Percentiles rank a stretch among this genome's conserved stretches.
phyloP scores from a whole-genome alignment of 257 asterid genomes.

The Fraxinus cuspidata region DNA sequence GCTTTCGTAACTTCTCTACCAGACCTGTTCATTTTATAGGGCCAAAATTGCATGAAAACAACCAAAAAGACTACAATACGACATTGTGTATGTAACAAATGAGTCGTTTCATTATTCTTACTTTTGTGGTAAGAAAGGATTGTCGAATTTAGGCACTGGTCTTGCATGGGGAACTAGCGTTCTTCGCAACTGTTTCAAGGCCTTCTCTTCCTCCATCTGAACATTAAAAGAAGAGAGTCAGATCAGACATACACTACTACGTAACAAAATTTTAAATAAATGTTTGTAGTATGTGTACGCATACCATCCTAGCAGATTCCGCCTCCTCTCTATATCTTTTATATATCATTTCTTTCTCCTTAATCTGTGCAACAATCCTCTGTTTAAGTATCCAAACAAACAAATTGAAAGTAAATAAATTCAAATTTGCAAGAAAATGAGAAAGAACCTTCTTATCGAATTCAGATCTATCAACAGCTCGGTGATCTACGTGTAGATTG shows the following conservation, averaged over 20 bases:
- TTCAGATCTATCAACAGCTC: slow-evolving; percentile 83
- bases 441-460: slow-evolving; percentile 76
- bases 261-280: background rate
- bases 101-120: slow-evolving; percentile 21
- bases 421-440: background rate
- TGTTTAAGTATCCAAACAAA: slow-evolving; percentile 17
- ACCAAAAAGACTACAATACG: background rate
- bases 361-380: slow-evolving; percentile 45
- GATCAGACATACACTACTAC: background rate
- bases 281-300: background rate
- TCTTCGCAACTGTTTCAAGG: slow-evolving; percentile 78
- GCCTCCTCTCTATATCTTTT: slow-evolving; percentile 91
- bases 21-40: slow-evolving; percentile 47
- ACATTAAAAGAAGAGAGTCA: background rate
- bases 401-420: too few species aligned
- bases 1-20: slow-evolving; percentile 65
- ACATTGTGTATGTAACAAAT: background rate
- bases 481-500: slow-evolving; percentile 63
- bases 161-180: slow-evolving; percentile 85
- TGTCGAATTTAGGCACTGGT: slow-evolving; percentile 70
- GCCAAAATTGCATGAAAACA: background rate
- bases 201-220: slow-evolving; percentile 96
- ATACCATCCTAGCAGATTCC: slow-evolving; percentile 78
- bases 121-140: slow-evolving; percentile 87
- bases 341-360: slow-evolving; percentile 80